Base-by-base conservation (phyloP, 1,139 yeast species). In the Magnusiomyces suaveolens region DNA sequence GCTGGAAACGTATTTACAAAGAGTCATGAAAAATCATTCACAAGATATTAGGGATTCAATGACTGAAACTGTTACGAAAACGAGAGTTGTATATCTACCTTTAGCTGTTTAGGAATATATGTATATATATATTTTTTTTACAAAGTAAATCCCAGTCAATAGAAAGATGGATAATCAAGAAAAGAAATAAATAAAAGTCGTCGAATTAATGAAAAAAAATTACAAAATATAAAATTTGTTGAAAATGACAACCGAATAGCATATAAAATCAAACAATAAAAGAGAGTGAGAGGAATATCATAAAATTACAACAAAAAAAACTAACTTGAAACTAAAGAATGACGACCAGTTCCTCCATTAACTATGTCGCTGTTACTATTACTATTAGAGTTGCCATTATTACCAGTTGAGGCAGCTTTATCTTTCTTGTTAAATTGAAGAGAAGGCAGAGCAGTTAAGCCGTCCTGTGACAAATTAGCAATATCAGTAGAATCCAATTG, bases 41-140 rank as follows among this genome's bases (percentile, higher is more conserved):
- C 18, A 23, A 23, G 4, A 14, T 43, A 24, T 23, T 32, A 43
- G 24, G 24, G 24, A 3, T 32, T 2, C 32, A 23, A 43, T 43
- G 2, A 43, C 21, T 8, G 43, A 32, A 20, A n/a, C 18, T 12
- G 41, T 47, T 16, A 4, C 26, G 2, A 33, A 54, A 6, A 55
- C 55, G 10, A 46, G 55, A 14, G 33, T 55, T 8, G 24, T 55
- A 24, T 55, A 55, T 47, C 44, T 53, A 20, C 58, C 58, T 18
- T 39, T 55, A 18, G 54, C 55, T 24, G 33, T 51, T 16, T 55
- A 43, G 46, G 18, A 24, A 3, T 2, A 41, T 10, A 20, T 18
- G 24, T 49, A 14, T 23, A 10, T 6, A 18, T 41, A 8, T 16
- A 23, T 41, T 29, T 29, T 29, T 29, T 29, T n/a, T n/a, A n/a